Evolutionary conservation across 2,329 filamentous ascomycete species (phyloP).

Genomic region (Pleoardoris graminearum): DNA sequence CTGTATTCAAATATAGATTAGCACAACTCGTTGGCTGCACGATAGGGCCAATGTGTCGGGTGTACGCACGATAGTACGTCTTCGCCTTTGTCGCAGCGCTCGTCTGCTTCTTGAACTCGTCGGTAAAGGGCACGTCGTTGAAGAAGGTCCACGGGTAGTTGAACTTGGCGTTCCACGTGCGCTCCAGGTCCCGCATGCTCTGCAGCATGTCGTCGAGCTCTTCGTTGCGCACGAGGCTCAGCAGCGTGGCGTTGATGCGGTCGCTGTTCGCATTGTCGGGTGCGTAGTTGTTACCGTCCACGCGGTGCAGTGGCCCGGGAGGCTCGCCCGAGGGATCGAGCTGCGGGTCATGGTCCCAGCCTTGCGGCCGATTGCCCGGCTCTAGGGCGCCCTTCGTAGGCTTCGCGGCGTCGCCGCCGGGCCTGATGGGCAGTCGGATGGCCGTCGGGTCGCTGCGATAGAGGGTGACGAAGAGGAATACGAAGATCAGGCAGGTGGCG

Average conservation of each 20-base stretch:
- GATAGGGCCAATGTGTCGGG: neutral
- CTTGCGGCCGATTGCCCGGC: slow-evolving; percentile 52
- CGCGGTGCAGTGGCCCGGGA: slow-evolving; percentile 72
- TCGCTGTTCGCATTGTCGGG: slow-evolving; percentile 74
- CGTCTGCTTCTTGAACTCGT: slow-evolving; percentile 88
- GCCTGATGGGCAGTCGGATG: slow-evolving; percentile 37
- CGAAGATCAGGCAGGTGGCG: slow-evolving; percentile 70
- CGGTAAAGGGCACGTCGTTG: slow-evolving; percentile 91
- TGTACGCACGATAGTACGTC: slow-evolving; percentile 71
- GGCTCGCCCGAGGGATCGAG: slow-evolving; percentile 84
- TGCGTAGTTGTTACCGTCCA: slow-evolving; percentile 72
- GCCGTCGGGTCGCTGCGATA: slow-evolving; percentile 62
- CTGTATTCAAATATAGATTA: too few relatives aligned
- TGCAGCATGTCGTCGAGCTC: slow-evolving; percentile 82
- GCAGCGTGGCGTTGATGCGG: slow-evolving; percentile 89
- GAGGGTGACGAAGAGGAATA: slow-evolving; percentile 78
- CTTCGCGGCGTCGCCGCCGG: slow-evolving; percentile 11
- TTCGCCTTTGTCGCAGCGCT: slow-evolving; percentile 83
- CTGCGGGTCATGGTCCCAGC: slow-evolving; percentile 80
- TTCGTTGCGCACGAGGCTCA: slow-evolving; percentile 89
- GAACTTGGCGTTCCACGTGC: slow-evolving; percentile 97
- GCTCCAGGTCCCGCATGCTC: slow-evolving; percentile 88
- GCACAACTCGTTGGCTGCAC: neutral
- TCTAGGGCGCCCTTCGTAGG: neutral
- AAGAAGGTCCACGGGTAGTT: slow-evolving; percentile 99